Conservation (phyloP, 345 rosid genomes). For the Toxicodendron radicans region DNA sequence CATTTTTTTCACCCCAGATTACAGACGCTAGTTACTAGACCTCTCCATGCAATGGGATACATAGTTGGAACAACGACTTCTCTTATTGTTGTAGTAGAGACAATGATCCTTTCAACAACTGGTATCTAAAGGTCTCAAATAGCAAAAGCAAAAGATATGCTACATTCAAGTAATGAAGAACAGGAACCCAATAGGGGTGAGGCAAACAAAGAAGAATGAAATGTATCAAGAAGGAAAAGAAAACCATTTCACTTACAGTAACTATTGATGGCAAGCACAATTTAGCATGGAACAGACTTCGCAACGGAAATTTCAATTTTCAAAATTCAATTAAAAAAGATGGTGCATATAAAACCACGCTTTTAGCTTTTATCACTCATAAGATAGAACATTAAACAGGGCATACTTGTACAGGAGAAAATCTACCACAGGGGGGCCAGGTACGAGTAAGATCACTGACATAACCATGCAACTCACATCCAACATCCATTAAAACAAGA, state of each 20-base stretch:
- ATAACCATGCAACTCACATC: conserved; percentile 96
- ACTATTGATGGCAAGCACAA: not conserved
- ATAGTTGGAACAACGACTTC: not conserved
- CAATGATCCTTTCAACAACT: not conserved
- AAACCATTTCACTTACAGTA: not conserved
- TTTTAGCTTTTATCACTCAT: not conserved
- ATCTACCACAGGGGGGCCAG: conserved; percentile 87
- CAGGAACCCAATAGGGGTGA: not conserved
- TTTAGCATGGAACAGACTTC: conserved; percentile 3
- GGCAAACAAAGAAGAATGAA: not conserved
- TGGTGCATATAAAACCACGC: not conserved
- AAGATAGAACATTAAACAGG: conserved; percentile 13
- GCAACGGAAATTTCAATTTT: not conserved
- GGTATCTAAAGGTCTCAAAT: not conserved
- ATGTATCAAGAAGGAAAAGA: not conserved
- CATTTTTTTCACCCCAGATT: not conserved
- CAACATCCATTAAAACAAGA: conserved; percentile 96
- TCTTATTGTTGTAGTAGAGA: not conserved
- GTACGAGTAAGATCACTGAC: conserved; percentile 96
- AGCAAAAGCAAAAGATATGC: not conserved
- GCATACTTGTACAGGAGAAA: conserved; percentile 71
- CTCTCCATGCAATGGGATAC: not conserved
- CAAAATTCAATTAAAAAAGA: not conserved
- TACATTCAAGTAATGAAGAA: not conserved
- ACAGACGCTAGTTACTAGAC: not conserved